Conservation (phyloP, 2,329 filamentous ascomycete species). For the Penicillium sp. region DNA sequence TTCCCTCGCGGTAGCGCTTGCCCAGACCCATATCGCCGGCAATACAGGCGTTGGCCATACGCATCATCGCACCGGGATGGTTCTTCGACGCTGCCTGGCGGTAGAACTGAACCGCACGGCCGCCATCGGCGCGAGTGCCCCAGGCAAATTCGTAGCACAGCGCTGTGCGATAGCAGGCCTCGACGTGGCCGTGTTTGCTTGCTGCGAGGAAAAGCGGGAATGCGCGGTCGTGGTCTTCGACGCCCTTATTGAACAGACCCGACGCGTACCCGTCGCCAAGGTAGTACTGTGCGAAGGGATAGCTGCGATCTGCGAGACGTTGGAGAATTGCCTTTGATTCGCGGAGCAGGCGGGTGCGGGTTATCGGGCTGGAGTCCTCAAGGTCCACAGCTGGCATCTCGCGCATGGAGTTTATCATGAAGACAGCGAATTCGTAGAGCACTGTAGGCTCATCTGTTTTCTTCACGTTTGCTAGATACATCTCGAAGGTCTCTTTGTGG, state of each 20-base stretch:
- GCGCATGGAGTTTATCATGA: constrained; percentile 85
- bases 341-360: constrained; percentile 66
- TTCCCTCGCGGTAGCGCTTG: constrained; percentile 81
- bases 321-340: constrained; percentile 90
- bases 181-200: constrained; percentile 94
- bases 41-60: constrained; percentile 86
- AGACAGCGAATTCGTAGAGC: constrained; percentile 95
- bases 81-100: constrained; percentile 87
- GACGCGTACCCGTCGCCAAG: constrained; percentile 92
- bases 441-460: constrained; percentile 89
- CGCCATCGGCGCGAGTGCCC: constrained; percentile 85
- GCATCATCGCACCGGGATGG: constrained; percentile 91
- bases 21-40: constrained; percentile 81
- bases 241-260: constrained; percentile 91
- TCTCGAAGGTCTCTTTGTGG: constrained; percentile 90
- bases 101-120: constrained; percentile 92
- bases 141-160: constrained; percentile 98
- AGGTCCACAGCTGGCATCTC: constrained; percentile 63
- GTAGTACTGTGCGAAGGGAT: constrained; percentile 98
- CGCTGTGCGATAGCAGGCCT: constrained; percentile 89
- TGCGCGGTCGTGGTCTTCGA: constrained; percentile 84
- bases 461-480: constrained; percentile 96
- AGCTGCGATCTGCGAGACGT: constrained; percentile 78
- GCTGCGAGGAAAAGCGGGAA: constrained; percentile 91
- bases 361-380: constrained; percentile 41